Evolutionary conservation across 2,329 filamentous ascomycete genomes (phyloP).

Genomic region (Colletotrichum sp.): DNA sequence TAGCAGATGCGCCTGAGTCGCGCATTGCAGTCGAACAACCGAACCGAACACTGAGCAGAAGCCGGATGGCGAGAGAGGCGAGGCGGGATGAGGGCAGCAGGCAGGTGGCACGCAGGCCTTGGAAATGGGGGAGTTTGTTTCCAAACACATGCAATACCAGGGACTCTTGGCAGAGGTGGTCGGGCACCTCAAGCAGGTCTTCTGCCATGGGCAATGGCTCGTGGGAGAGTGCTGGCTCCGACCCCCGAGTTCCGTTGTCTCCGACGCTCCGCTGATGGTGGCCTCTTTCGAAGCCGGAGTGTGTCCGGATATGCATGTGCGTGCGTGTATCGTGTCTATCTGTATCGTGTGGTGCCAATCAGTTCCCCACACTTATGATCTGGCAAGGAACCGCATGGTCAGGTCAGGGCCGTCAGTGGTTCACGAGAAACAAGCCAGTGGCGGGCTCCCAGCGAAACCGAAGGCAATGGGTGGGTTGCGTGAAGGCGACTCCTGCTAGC

Average conservation of each 20-base stretch:
- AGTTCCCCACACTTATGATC: background rate
- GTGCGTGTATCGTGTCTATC: background rate
- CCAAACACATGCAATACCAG: background rate
- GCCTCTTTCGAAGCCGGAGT: background rate
- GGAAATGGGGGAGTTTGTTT: background rate
- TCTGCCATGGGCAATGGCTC: background rate
- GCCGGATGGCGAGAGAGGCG: background rate
- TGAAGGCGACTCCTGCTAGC: background rate
- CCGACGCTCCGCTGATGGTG: background rate
- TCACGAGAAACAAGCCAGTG: background rate
- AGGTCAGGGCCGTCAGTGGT: background rate
- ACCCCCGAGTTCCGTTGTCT: background rate
- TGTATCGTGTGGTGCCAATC: background rate
- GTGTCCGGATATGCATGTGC: background rate
- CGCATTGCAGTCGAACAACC: background rate
- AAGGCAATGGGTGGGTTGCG: background rate
- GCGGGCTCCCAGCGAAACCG: background rate
- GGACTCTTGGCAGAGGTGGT: background rate
- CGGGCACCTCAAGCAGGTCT: background rate
- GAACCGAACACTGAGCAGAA: background rate
- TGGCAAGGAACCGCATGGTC: background rate
- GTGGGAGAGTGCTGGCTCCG: background rate
- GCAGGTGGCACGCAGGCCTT: background rate
- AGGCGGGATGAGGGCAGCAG: background rate
- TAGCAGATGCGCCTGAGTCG: slow-evolving; percentile 10